Evolutionary conservation across 164 flowering plant species (phyloP), one percentile per base, ranked within the genome.

Genomic region (Warburgia ugandensis): DNA sequence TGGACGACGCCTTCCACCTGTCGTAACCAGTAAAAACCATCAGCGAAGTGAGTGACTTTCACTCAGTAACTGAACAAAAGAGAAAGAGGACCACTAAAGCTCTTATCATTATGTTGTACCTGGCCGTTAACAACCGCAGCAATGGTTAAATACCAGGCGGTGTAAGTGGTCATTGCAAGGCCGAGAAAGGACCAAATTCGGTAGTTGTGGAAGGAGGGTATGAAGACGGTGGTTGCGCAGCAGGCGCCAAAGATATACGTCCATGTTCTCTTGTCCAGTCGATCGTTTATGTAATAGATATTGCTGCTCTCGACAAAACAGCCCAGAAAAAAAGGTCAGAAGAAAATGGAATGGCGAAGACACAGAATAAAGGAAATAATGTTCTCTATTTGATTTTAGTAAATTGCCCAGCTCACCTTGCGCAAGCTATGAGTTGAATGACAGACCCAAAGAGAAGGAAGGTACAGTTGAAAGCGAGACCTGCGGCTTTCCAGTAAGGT

Each of bases 201-300:
- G 72, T 90, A 90, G 62, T 90, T 90, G 67, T 86, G 97, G 54
- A 86, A 90, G 2, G 97, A 90, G 16, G 97, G 97, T 21, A 89
- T 86, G 76, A 88, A 84, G 23, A 88, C 96, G 0, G 96, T 88
- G 10, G 97, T 89, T 0, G 97, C 97, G 68, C 97, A 89, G 48
- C 97, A 89, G 44, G 97, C 97, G 62, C 97, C 97, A 42, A 89
- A 89, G 39, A 89, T 89, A 50, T 89, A 89, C 0, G 97, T 89
- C 97, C 97, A 89, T 59, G 97, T 88, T 56, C 97, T 65, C 74
- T 90, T 90, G 64, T 90, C 97, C 84, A 90, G 54, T 1, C 56
- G 74, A 46, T 91, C 96, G 48, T 91, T 87, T 49, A 91, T 79
- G 82, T 91, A 91, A 66, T 91, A 90, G 44, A 90, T 90, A 47